phyloP scores from a whole-genome alignment of 768 basidiomycete genomes.

The Hericium erinaceus region DNA sequence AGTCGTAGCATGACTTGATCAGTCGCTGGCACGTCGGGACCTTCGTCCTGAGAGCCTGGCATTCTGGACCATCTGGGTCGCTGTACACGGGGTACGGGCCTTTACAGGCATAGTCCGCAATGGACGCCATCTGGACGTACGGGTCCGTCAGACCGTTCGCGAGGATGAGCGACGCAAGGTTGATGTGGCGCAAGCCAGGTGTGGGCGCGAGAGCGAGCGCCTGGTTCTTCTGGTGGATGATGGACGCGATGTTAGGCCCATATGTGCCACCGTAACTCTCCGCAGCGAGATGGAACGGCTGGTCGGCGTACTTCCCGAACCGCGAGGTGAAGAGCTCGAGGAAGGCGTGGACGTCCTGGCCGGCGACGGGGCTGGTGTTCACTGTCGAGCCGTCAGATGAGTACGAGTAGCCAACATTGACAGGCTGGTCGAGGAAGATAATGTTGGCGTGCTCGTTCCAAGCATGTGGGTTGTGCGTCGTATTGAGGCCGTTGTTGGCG shows the following conservation, averaged over 20 bases:
- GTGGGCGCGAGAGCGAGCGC: slow-evolving; percentile 35
- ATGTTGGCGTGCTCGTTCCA: slow-evolving; percentile 82
- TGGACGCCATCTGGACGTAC: slow-evolving; percentile 64
- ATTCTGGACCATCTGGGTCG: slow-evolving; percentile 39
- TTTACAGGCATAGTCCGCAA: slow-evolving; percentile 78
- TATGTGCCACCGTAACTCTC: slow-evolving; percentile 70
- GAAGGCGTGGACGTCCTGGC: slow-evolving; percentile 85
- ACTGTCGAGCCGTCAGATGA: slow-evolving; percentile 66
- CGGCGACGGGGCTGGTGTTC: slow-evolving; percentile 75
- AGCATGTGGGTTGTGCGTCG: slow-evolving; percentile 64
- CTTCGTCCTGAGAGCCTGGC: slow-evolving; percentile 34
- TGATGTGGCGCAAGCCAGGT: slow-evolving; percentile 54
- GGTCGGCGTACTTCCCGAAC: slow-evolving; percentile 61
- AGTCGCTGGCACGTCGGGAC: slow-evolving; percentile 44
- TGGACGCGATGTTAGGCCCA: slow-evolving; percentile 79
- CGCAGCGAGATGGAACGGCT: slow-evolving; percentile 72
- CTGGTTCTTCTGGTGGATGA: slow-evolving; percentile 74
- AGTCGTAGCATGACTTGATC: slow-evolving; percentile 40
- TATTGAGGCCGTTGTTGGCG: slow-evolving; percentile 37
- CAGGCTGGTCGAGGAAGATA: slow-evolving; percentile 72
- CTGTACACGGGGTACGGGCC: slow-evolving; percentile 78
- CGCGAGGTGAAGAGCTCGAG: slow-evolving; percentile 67
- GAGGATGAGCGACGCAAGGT: slow-evolving; percentile 75
- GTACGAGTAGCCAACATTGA: slow-evolving; percentile 89
- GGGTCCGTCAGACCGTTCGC: slow-evolving; percentile 87